Evolutionary conservation across 768 basidiomycete species (phyloP).

Genomic region (Suillus luteus): DNA sequence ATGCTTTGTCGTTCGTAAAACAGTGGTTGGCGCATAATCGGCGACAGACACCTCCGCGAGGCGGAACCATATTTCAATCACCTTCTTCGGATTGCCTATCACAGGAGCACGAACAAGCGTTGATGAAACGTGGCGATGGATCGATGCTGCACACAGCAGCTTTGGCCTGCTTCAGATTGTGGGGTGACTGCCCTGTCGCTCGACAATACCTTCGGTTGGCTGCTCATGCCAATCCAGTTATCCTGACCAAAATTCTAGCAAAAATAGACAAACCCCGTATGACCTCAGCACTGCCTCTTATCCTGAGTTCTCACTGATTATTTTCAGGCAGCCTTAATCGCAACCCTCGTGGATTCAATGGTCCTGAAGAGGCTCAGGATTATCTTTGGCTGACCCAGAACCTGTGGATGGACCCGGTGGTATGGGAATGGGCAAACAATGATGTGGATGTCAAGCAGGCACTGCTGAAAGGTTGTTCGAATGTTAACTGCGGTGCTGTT

Average conservation of each 20-base stretch:
- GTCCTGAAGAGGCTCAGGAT: slow-evolving; percentile 47
- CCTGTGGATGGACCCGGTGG: slow-evolving; percentile 43
- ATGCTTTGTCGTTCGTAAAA: slow-evolving; percentile 46
- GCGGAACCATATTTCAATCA: slow-evolving; percentile 31
- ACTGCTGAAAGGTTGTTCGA: slow-evolving; percentile 38
- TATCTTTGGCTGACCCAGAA: slow-evolving; percentile 47
- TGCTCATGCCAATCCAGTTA: slow-evolving; percentile 34
- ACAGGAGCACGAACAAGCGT: slow-evolving; percentile 17
- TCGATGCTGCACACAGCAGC: slow-evolving; percentile 40
- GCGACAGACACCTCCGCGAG: slow-evolving; percentile 20
- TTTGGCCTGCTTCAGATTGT: slow-evolving; percentile 42
- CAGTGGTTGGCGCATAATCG: slow-evolving; percentile 28
- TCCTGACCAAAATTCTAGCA: slow-evolving; percentile 43
- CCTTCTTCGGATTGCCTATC: slow-evolving; percentile 23
- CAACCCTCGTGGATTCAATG: slow-evolving; percentile 34
- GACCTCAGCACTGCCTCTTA: slow-evolving; percentile 13
- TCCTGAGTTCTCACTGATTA: neutral
- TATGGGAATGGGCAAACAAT: slow-evolving; percentile 47
- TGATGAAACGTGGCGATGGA: slow-evolving; percentile 16
- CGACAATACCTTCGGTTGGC: slow-evolving; percentile 43
- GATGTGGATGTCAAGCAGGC: slow-evolving; percentile 34
- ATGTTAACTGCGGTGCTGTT: slow-evolving; percentile 30
- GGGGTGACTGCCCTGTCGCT: slow-evolving; percentile 39
- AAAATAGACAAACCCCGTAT: slow-evolving; percentile 39
- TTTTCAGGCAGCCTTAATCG: slow-evolving; percentile 32